phyloP scores from a whole-genome alignment of 2,329 filamentous ascomycete species.

The Diaporthe sp. region DNA sequence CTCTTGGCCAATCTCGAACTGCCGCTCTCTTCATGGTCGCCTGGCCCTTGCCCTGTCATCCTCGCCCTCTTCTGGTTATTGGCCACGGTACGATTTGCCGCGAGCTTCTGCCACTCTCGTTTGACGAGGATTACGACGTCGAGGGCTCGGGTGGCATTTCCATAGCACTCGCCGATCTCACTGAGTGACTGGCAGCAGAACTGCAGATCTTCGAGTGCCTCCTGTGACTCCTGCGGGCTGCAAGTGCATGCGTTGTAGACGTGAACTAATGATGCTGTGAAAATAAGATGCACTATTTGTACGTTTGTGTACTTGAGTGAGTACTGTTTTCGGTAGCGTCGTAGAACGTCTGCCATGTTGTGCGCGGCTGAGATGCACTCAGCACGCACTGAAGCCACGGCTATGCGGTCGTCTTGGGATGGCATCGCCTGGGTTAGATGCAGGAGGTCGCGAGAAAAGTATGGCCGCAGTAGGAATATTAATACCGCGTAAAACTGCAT shows the following conservation, averaged over 20 bases:
- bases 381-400: neutral
- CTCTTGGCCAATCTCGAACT: neutral
- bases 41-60: neutral
- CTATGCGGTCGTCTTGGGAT: neutral
- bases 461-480: neutral
- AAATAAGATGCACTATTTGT: neutral
- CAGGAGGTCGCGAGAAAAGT: constrained; percentile 10
- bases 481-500: constrained; percentile 7
- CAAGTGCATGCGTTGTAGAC: constrained; percentile 15
- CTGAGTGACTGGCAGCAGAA: constrained; percentile 3
- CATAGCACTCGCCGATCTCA: neutral
- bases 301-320: neutral
- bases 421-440: neutral
- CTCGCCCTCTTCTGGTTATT: neutral
- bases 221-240: neutral
- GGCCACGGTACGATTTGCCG: neutral
- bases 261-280: neutral
- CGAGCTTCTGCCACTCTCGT: constrained; percentile 14
- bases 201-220: neutral
- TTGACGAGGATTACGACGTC: constrained; percentile 15
- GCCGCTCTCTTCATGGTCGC: neutral
- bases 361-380: neutral
- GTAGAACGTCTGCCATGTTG: neutral
- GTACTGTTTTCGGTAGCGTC: constrained; percentile 2
- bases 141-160: neutral